Evolutionary conservation across 2,329 filamentous ascomycete genomes (phyloP).

Genomic region (Colletotrichum spaethianum): DNA sequence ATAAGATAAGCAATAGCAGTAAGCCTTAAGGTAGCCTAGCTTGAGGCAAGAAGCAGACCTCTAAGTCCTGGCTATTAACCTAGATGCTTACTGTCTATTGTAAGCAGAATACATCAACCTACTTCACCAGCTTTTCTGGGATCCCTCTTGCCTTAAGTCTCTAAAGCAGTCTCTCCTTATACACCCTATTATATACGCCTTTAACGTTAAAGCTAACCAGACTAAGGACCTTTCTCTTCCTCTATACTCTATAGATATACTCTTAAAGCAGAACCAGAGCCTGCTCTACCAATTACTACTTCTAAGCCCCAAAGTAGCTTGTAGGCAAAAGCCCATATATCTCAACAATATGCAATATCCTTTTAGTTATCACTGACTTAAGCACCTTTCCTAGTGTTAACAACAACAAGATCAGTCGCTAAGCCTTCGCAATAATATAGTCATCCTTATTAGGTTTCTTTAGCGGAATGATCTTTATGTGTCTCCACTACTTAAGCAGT

Average conservation of each 20-base stretch:
- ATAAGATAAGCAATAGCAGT: background rate
- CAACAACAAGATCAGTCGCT: too few species aligned
- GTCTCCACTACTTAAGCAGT: too few species aligned
- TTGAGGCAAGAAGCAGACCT: background rate
- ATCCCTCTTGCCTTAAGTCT: background rate
- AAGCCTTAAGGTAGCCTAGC: background rate
- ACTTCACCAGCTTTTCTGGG: background rate
- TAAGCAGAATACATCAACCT: background rate
- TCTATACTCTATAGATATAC: background rate
- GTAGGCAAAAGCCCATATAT: too few species aligned
- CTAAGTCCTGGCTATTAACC: background rate
- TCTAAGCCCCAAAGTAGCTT: background rate
- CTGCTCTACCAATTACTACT: background rate
- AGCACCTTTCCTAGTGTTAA: too few species aligned
- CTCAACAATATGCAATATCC: too few species aligned
- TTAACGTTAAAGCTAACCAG: background rate
- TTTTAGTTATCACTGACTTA: too few species aligned
- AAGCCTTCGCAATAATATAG: too few species aligned
- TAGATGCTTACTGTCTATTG: background rate
- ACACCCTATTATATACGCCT: background rate
- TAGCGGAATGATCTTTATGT: too few species aligned
- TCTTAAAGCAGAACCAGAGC: background rate
- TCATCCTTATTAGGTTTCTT: too few species aligned
- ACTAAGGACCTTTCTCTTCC: background rate
- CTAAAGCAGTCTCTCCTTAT: too few species aligned